These are phyloP conservation scores for Sarcomyxa edulis DNA, from an alignment of 768 basidiomycete species.

Conservation along the genomic window DNA sequence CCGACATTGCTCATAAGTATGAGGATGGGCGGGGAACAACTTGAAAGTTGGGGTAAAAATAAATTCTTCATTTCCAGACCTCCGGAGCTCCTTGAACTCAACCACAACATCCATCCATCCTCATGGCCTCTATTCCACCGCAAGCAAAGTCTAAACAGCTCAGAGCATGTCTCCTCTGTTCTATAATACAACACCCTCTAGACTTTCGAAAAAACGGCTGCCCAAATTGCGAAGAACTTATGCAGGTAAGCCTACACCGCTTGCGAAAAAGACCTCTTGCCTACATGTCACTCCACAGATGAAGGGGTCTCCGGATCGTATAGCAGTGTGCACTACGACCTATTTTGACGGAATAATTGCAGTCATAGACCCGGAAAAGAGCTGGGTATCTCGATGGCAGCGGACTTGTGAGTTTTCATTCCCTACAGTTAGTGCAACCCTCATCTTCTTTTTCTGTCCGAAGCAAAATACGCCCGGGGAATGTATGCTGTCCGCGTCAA, in stretches of 20 bases:
- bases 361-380: slow-evolving; percentile 76
- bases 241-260: slow-evolving; percentile 59
- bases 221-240: slow-evolving; percentile 94
- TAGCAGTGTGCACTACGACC: slow-evolving; percentile 82
- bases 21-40: no score
- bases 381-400: slow-evolving; percentile 98
- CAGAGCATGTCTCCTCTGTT: slow-evolving; percentile 91
- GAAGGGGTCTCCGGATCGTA: slow-evolving; percentile 81
- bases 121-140: slow-evolving; percentile 38
- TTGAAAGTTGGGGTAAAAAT: no score
- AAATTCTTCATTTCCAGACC: not conserved
- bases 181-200: slow-evolving; percentile 74
- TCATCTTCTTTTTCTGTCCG: slow-evolving; percentile 7
- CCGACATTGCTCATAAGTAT: slow-evolving; percentile 59
- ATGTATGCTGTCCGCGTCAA: slow-evolving; percentile 92
- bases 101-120: not conserved
- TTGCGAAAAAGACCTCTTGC: not conserved
- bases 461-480: slow-evolving; percentile 89
- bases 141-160: slow-evolving; percentile 68
- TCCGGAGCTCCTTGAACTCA: not conserved
- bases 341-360: slow-evolving; percentile 92
- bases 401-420: slow-evolving; percentile 63
- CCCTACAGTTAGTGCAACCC: slow-evolving; percentile 1
- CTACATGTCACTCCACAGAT: slow-evolving; percentile 45
- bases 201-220: slow-evolving; percentile 88